Base-by-base conservation (phyloP, 345 rosid species). In the Ceriops tagal region DNA sequence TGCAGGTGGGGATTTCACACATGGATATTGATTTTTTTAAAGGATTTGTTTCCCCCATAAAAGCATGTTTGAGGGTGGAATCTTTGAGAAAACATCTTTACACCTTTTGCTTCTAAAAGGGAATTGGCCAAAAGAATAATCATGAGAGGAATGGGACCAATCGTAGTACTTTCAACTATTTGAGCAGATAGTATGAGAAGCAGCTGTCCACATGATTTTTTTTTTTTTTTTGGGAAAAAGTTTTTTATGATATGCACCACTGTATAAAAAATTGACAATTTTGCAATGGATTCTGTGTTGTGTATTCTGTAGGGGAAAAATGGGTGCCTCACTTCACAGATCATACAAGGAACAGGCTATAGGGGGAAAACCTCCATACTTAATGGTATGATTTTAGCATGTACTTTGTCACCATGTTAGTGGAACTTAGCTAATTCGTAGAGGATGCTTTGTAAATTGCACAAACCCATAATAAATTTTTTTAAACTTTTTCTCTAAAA, bases 251-350 rank as follows among this genome's bases (percentile, higher is more conserved):
- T 9, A 16, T 39, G 15, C 5, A 11, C 46, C 46, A 39, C 2
- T 39, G 46, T 39, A 11, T 39, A 10, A 4, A 43, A 43, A 43
- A 43, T 43, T 24, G 22, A 22, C 28, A 8, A 6, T 64, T 18
- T 49, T 49, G 58, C 32, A 20, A 51, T 16, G 15, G 22, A 51
- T 27, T 43, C 49, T 59, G 3, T 59, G 57, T 72, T 65, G 51
- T 70, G 58, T 78, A 39, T 32, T 73, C 51, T 77, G 69, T 68
- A 88, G 93, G 96, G 96, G 96, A 49, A 90, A 81, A 80, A 82
- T 90, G 58, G 96, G 96, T 35, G 86, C 90, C 64, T 90, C 93
- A 34, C 72, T 85, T 66, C 85, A 86, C 69, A 83, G 96, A 77
- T 74, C 81, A 53, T 75, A 58, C 24, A 87, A 84, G 77, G 39